Evolutionary conservation across 768 basidiomycete genomes (phyloP).

Genomic region (Russula ochroleuca): DNA sequence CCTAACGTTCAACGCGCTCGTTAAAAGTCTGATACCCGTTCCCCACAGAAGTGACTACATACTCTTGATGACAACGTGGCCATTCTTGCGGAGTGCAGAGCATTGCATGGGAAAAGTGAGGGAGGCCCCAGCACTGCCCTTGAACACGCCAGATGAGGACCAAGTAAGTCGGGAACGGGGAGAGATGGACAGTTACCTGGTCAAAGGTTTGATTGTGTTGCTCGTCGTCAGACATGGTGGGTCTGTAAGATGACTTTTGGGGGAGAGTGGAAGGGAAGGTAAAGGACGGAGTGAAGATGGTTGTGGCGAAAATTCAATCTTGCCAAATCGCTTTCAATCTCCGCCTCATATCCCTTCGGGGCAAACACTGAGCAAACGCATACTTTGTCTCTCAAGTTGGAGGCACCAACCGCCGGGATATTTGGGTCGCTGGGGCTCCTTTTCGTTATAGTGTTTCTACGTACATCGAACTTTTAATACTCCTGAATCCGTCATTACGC

Average conservation of each 20-base stretch:
- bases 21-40: neutral
- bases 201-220: conserved; percentile 84
- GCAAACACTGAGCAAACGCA: conserved; percentile 9
- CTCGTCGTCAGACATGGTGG: conserved; percentile 83
- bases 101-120: conserved; percentile 87
- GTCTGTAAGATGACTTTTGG: conserved; percentile 25
- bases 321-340: conserved; percentile 40
- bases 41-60: neutral
- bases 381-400: neutral
- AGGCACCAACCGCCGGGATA: neutral
- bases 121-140: conserved; percentile 75
- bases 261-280: conserved; percentile 32
- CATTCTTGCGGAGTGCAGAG: conserved; percentile 91
- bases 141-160: conserved; percentile 24
- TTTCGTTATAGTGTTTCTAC: neutral
- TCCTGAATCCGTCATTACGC: neutral
- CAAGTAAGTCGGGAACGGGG: neutral
- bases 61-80: conserved; percentile 89
- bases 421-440: neutral
- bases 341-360: conserved; percentile 35
- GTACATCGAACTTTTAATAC: neutral
- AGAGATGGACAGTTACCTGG: conserved; percentile 45
- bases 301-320: conserved; percentile 32
- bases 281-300: conserved; percentile 30
- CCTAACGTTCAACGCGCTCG: conserved; percentile 9